Evolutionary conservation across 2,329 filamentous ascomycete genomes (phyloP), one percentile per base, ranked within the genome.

Genomic region (Aureobasidium uvarum): DNA sequence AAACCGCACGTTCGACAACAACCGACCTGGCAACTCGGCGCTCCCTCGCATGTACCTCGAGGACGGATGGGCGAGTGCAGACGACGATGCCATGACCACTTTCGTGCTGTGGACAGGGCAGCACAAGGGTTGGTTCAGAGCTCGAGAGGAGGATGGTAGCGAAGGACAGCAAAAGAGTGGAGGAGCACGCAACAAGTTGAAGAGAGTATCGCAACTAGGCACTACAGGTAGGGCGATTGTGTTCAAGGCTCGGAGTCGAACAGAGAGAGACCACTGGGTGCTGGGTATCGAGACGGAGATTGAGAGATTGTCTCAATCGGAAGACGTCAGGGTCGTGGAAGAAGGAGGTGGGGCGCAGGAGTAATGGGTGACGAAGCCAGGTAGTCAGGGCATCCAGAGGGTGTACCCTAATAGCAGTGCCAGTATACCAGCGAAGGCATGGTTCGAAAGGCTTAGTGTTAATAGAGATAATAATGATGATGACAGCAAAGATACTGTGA

Each of bases 191-290:
- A 79, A 41, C 28, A 81, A 81, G 67, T 76, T 88, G 66, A 85
- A 84, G 69, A 76, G 84, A 45, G 87, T 89, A 1, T 85, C 84
- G 33, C 81, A 83, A 67, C 74, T 89, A 33, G 87, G 87, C 13
- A 81, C 81, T 8, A 83, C 84, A 36, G 87, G 87, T 5, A 77
- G 85, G 50, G 86, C 83, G 46, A 83, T 88, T 56, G 86, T 89
- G 14, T 89, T 89, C 72, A 86, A 86, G 71, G 83, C 86, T 41
- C 80, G 86, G 62, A 87, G 84, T 73, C 78, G 87, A 11, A 82
- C 86, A 0, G 87, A 89, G 74, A 81, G 86, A 67, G 87, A 89
- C 75, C 83, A 86, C 69, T 89, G 87, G 87, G 87, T 89, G 28
- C 75, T 89, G 72, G 85, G 81, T 41, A 85, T 89, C 66, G 83